Conservation (phyloP, 176 grass and related monocot genomes). For the Carex littledalei region DNA sequence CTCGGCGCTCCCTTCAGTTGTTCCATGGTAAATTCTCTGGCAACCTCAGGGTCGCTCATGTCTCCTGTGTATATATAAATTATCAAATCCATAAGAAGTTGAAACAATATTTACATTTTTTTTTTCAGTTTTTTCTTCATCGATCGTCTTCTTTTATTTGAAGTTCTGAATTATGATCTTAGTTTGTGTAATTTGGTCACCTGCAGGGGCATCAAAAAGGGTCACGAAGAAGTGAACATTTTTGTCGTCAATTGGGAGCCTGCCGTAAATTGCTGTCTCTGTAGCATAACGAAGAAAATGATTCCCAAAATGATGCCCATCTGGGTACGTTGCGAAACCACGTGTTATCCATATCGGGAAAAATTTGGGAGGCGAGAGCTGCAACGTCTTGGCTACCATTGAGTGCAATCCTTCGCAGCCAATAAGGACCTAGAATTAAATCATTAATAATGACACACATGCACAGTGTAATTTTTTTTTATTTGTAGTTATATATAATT, state of each 20-base stretch:
- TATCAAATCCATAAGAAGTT: background rate
- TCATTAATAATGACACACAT: background rate
- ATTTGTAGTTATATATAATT: background rate
- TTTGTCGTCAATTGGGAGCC: conserved; percentile 28
- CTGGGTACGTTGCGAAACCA: conserved; percentile 21
- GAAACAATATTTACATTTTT: background rate
- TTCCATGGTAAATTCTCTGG: conserved; percentile 3
- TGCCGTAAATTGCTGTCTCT: background rate
- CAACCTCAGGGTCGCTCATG: background rate
- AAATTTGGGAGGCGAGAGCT: conserved; percentile 4
- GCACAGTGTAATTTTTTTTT: background rate
- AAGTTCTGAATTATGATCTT: background rate
- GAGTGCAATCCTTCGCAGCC: conserved; percentile 41
- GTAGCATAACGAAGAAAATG: background rate
- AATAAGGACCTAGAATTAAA: conserved; percentile 22
- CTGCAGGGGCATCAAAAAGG: background rate
- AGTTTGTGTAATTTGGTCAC: background rate
- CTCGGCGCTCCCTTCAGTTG: conserved; percentile 12
- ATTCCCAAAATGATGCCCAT: conserved; percentile 11
- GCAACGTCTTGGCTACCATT: conserved; percentile 24
- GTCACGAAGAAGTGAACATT: conserved; percentile 5
- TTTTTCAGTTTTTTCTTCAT: background rate
- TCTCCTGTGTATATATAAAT: background rate
- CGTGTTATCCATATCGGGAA: conserved; percentile 19
- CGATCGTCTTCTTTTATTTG: background rate